Base-by-base conservation (phyloP, 2,329 filamentous ascomycete species). In the Pyrenophora teres region DNA sequence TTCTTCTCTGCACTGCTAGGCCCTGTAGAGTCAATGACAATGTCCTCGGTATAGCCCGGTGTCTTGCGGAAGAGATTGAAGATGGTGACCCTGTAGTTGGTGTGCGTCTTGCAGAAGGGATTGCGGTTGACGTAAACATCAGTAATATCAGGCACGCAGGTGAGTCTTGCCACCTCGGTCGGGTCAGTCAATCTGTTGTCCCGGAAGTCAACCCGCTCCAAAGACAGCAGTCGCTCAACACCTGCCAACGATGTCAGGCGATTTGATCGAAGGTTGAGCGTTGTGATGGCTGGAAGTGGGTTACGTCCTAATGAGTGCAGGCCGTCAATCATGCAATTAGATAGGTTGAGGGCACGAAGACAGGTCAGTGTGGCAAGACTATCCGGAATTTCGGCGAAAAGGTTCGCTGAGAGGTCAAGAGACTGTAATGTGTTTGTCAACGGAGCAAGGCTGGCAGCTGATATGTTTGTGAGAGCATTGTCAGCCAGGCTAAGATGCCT, bases 311-410 rank as follows among this genome's bases (percentile, higher is more conserved):
- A 80, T 2, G 93, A 96, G 65, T 95, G 89, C 49, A 99, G 80
- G 13, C 92, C 94, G 63, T 93, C 90, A 57, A 99, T 97, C 92
- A 97, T 97, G 80, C 93, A 97, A 67, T 96, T 89, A 3, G 93
- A 96, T 21, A 99, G 81, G 67, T 99, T 97, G 46, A 99, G 78
- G 19, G 94, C 92, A 59, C 92, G 87, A n/a, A 99, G 82, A 23
- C 91, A 88, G 16, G 91, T 92, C 51, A 99, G 79, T 8, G 85
- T 89, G 10, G 92, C 88, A 50, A 99, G 78, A 65, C 90, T 94
- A 72, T 97, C 94, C 1, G 94, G 94, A 46, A 97, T 88, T 72
- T 97, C 90, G n/a, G 86, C 87, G 73, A 99, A 96, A 27, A 96
- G 84, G 68, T 99, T 99, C 43, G 86, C 87, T 0, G 94, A 97